A percentile compares a stretch with the other conserved stretches of the same genome.
Evolutionary conservation across 805 yeast genomes (phyloP).

Genomic region (Hanseniaspora valbyensis): DNA sequence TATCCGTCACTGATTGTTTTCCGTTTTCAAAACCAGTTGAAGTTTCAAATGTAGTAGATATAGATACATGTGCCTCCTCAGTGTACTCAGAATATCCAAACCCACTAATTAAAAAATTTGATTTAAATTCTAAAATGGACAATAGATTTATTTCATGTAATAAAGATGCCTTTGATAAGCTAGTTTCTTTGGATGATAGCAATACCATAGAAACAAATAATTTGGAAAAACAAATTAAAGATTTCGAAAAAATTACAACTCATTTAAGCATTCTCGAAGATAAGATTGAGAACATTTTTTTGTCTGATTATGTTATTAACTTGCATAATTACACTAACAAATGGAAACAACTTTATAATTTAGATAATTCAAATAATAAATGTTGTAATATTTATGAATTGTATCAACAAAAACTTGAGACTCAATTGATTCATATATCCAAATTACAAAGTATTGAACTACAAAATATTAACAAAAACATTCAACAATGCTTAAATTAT

Average conservation of each 20-base stretch:
- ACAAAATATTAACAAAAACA: neutral
- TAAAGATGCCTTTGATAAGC: too few species aligned
- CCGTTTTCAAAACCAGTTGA: neutral
- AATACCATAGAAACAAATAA: too few species aligned
- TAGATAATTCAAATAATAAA: neutral
- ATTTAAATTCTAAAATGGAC: too few species aligned
- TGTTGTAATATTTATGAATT: conserved; percentile 3
- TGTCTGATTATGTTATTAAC: neutral
- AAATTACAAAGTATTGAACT: neutral
- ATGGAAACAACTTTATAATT: conserved; percentile 2
- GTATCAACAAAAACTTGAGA: conserved; percentile 10
- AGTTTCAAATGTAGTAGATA: neutral
- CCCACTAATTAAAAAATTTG: too few species aligned
- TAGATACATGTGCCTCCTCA: too few species aligned
- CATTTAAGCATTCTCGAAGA: too few species aligned
- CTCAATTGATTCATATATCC: neutral
- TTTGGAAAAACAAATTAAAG: too few species aligned
- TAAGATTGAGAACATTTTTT: too few species aligned
- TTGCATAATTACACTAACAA: neutral
- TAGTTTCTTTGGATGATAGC: too few species aligned
- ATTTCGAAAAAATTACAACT: too few species aligned
- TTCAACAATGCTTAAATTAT: conserved; percentile 6
- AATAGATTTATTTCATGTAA: too few species aligned
- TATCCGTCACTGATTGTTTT: neutral
- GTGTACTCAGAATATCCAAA: too few species aligned